Evolutionary conservation across 768 basidiomycete species (phyloP), one percentile per base, ranked within the genome.

Genomic region (Boletus pseudo-olivaceus): DNA sequence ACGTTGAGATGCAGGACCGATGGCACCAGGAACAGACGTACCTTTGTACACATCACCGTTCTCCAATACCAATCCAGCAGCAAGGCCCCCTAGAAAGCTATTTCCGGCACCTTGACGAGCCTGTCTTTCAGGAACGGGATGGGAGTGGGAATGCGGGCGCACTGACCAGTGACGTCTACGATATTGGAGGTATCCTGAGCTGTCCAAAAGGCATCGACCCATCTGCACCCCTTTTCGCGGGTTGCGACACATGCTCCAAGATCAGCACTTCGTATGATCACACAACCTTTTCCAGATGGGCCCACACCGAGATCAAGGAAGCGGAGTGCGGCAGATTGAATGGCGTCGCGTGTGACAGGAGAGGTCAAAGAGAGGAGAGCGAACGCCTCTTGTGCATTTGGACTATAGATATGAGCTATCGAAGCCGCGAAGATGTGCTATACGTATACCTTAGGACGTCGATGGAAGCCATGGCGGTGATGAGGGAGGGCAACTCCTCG

Each of bases 341-440:
- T 79, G 1, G 72, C 65, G 9, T 72, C 58, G 56, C 74, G 79
- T 0, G 80, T 80, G 54, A 69, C 52, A 3, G 69, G 52, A 19
- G 55, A 53, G 10, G 81, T 75, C 8, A 82, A 75, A 1, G 85
- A 84, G 34, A 93, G 78, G 6, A 93, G 73, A 4, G 75, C 71
- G 29, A 89, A 73, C 0, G 90, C 91, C 67, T 96, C 93, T 60
- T 88, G 84, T 20, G 93, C 90, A 64, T 96, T 95, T 3, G 93
- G 93, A 60, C 91, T 92, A 19, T 47, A 37, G 43, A 50, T 2
- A 14, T 58, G 51, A 55, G 64, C 20, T 2, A 23, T 26, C 47
- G 30, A 49, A 40, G 26, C 42, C 11, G 47, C 30, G 29, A 14
- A 46, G 47, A n/a, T 0, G 47, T 8, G 52, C 8, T 4, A 27